phyloP scores from a whole-genome alignment of 495 filamentous ascomycete genomes.

The Paragyromitra xinjiangensis region DNA sequence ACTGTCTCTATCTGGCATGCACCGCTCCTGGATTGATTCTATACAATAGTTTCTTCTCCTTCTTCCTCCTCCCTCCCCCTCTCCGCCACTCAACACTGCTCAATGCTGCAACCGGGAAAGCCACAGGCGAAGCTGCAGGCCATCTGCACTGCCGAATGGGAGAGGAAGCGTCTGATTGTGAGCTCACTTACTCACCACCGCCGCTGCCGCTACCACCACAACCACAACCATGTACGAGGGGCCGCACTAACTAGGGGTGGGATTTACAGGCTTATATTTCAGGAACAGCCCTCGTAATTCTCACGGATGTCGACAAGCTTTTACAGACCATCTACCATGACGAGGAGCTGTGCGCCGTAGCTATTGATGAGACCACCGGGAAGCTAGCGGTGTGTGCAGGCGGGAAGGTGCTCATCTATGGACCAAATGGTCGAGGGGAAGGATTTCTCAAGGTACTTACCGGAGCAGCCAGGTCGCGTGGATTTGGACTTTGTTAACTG shows the following conservation, averaged over 20 bases:
- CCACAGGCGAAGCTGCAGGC: constrained; percentile 90
- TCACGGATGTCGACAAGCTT: constrained; percentile 75
- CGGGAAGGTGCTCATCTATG: constrained; percentile 76
- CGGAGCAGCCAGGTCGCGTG: not conserved
- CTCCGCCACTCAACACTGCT: not conserved
- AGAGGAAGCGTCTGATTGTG: constrained; percentile 81
- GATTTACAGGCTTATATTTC: constrained; percentile 79
- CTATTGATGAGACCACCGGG: constrained; percentile 80
- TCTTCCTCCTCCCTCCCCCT: not conserved
- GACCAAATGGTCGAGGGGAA: constrained; percentile 75
- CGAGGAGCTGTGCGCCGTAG: constrained; percentile 74
- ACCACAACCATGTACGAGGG: not conserved
- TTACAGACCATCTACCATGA: constrained; percentile 93
- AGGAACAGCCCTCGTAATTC: constrained; percentile 84
- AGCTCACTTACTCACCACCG: constrained; percentile 48
- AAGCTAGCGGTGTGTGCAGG: constrained; percentile 81
- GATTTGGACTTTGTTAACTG: constrained; percentile 35
- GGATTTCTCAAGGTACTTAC: constrained; percentile 71
- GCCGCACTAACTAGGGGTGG: constrained; percentile 23
- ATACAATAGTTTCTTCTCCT: constrained; percentile 5
- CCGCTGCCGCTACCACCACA: constrained; percentile 1
- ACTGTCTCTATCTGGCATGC: constrained; percentile 17
- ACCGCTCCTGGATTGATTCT: constrained; percentile 7
- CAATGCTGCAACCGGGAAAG: constrained; percentile 79
- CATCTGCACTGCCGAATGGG: constrained; percentile 85